These are phyloP conservation scores for Daldinia bambusicola DNA, from an alignment of 495 filamentous ascomycete genomes.

Conservation along the genomic window DNA sequence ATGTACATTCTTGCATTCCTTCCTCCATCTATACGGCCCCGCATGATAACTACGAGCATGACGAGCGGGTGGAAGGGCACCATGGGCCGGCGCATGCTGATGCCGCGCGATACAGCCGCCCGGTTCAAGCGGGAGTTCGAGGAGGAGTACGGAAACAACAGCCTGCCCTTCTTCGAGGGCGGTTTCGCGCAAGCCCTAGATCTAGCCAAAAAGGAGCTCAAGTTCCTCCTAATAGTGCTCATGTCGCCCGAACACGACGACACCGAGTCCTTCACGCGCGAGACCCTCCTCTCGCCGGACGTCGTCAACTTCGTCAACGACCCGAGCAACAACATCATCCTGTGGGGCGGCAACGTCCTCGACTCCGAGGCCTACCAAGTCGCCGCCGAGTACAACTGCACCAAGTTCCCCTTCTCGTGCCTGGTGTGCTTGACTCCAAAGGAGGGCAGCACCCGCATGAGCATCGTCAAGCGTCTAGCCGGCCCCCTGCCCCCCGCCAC, in stretches of 20 bases:
- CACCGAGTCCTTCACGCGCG: slow-evolving; percentile 80
- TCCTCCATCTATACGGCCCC: slow-evolving; percentile 63
- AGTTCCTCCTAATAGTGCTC: slow-evolving; percentile 86
- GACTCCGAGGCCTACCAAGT: slow-evolving; percentile 96
- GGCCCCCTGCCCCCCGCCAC: slow-evolving; percentile 73
- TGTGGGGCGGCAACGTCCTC: slow-evolving; percentile 92
- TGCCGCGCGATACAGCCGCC: slow-evolving; percentile 86
- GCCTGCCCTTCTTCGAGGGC: slow-evolving; percentile 79
- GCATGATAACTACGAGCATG: slow-evolving; percentile 65
- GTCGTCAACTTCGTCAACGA: slow-evolving; percentile 77
- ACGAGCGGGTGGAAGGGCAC: slow-evolving; percentile 69
- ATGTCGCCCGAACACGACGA: slow-evolving; percentile 94
- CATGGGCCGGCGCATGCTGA: slow-evolving; percentile 75
- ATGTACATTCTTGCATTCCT: slow-evolving; percentile 77
- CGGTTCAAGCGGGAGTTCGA: slow-evolving; percentile 92
- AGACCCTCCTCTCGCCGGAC: slow-evolving; percentile 81
- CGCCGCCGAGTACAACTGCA: slow-evolving; percentile 79
- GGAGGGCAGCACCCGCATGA: slow-evolving; percentile 85
- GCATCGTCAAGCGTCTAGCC: slow-evolving; percentile 76
- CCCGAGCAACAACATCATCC: slow-evolving; percentile 75
- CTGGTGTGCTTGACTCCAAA: slow-evolving; percentile 84
- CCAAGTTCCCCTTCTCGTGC: slow-evolving; percentile 89
- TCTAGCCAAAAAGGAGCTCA: slow-evolving; percentile 86
- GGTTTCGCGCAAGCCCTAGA: slow-evolving; percentile 93
- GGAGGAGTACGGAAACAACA: slow-evolving; percentile 82